phyloP scores from a whole-genome alignment of 192 early-diverging fungal species.

The Umbelopsis isabellina region DNA sequence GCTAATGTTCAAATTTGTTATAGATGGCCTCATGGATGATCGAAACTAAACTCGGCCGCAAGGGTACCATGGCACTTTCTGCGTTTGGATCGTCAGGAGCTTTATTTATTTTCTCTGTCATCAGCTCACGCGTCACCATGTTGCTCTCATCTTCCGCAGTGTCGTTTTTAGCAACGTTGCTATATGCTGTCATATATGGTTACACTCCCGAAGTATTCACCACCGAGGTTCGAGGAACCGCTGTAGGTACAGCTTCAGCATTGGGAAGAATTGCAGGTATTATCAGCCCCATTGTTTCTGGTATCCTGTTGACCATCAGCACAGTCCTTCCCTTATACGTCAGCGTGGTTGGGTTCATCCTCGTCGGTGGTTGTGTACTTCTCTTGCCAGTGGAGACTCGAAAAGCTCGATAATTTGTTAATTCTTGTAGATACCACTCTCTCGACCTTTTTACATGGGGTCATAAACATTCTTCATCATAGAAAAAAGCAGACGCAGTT shows the following conservation, averaged over 20 bases:
- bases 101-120: conserved; percentile 68
- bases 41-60: conserved; percentile 73
- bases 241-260: conserved; percentile 77
- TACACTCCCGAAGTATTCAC: conserved; percentile 91
- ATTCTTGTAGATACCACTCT: conserved; percentile 7
- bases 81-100: conserved; percentile 72
- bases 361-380: conserved; percentile 65
- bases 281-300: conserved; percentile 73
- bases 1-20: not conserved
- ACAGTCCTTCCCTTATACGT: conserved; percentile 69
- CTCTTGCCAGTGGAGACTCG: conserved; percentile 74
- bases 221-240: conserved; percentile 75
- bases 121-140: conserved; percentile 57
- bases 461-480: conserved; percentile 1
- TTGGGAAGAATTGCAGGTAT: conserved; percentile 76
- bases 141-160: conserved; percentile 63
- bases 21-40: conserved; percentile 64
- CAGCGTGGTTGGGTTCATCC: conserved; percentile 57
- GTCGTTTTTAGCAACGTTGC: conserved; percentile 69
- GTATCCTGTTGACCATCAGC: conserved; percentile 60
- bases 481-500: not conserved
- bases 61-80: conserved; percentile 79
- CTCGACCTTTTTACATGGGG: conserved; percentile 4
- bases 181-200: conserved; percentile 85
- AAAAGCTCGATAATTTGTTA: not conserved